Conservation (phyloP, 306 rosid species). For the Quercus gilva region DNA sequence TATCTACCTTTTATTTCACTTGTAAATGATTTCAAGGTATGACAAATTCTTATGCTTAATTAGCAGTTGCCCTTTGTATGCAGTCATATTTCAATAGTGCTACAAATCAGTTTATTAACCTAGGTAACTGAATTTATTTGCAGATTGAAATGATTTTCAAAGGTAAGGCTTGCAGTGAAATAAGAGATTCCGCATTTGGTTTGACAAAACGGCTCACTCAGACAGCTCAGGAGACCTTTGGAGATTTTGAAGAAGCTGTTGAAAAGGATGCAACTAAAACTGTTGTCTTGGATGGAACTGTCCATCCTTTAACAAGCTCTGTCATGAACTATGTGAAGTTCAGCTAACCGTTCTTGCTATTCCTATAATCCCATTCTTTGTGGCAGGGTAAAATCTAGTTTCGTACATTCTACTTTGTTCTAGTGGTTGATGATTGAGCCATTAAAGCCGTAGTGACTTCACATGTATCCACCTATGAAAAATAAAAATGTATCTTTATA, state of each 20-base stretch:
- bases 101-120: conserved; percentile 15
- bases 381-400: conserved; percentile 13
- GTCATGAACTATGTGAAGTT: conserved; percentile 91
- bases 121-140: conserved; percentile 20
- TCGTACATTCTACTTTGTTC: conserved; percentile 8
- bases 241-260: conserved; percentile 98
- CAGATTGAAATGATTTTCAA: conserved; percentile 82
- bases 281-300: conserved; percentile 96
- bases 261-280: conserved; percentile 95
- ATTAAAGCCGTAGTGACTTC: not conserved
- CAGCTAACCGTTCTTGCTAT: not conserved
- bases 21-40: not conserved
- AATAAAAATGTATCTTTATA: not conserved
- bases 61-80: not conserved
- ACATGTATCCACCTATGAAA: too few relatives aligned
- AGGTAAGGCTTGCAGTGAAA: conserved; percentile 80
- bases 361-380: conserved; percentile 2
- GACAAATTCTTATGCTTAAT: not conserved
- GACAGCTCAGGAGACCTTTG: conserved; percentile 89
- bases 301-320: conserved; percentile 95
- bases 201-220: conserved; percentile 89
- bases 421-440: not conserved
- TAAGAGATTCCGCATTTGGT: conserved; percentile 75
- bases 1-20: not conserved
- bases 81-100: conserved; percentile 3